phyloP scores from a whole-genome alignment of 1,284 basidiomycete genomes.

The Chalciporus sp. region DNA sequence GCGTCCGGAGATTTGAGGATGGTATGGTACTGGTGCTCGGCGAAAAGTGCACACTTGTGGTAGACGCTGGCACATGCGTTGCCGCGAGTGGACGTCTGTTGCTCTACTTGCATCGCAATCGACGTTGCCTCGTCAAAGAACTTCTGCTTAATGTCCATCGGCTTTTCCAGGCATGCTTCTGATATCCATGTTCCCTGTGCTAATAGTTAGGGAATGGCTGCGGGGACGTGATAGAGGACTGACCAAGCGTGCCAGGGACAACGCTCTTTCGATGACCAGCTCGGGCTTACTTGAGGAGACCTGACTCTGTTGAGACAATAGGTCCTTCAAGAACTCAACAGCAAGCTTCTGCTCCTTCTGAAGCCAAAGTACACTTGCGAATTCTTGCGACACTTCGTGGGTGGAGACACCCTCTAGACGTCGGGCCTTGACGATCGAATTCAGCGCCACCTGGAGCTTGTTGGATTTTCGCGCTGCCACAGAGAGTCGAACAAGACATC shows the following conservation, averaged over 20 bases:
- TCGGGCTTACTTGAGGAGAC: constrained; percentile 15
- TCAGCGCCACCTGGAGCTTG: constrained; percentile 83
- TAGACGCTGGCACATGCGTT: constrained; percentile 65
- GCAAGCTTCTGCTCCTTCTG: constrained; percentile 86
- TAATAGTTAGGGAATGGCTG: constrained; percentile 1
- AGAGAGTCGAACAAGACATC: constrained; percentile 75
- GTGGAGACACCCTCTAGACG: constrained; percentile 52
- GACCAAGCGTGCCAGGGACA: constrained; percentile 64
- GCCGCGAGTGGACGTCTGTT: constrained; percentile 15
- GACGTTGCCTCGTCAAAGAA: constrained; percentile 72
- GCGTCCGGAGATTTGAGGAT: constrained; percentile 74
- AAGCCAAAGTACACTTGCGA: constrained; percentile 88
- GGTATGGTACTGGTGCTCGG: constrained; percentile 82
- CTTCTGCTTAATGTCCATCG: constrained; percentile 68
- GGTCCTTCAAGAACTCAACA: constrained; percentile 69
- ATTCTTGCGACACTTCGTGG: constrained; percentile 74
- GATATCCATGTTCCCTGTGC: constrained; percentile 86
- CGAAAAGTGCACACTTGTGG: constrained; percentile 85
- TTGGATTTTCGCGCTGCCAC: constrained; percentile 71
- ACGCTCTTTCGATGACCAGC: constrained; percentile 41
- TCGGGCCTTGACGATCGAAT: constrained; percentile 80
- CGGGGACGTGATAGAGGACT: constrained; percentile 23
- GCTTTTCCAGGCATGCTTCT: constrained; percentile 82
- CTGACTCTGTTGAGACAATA: constrained; percentile 36
- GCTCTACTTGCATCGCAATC: constrained; percentile 38